These are phyloP conservation scores for Nemania serpens DNA, from an alignment of 2,329 filamentous ascomycete genomes.

Conservation along the genomic window DNA sequence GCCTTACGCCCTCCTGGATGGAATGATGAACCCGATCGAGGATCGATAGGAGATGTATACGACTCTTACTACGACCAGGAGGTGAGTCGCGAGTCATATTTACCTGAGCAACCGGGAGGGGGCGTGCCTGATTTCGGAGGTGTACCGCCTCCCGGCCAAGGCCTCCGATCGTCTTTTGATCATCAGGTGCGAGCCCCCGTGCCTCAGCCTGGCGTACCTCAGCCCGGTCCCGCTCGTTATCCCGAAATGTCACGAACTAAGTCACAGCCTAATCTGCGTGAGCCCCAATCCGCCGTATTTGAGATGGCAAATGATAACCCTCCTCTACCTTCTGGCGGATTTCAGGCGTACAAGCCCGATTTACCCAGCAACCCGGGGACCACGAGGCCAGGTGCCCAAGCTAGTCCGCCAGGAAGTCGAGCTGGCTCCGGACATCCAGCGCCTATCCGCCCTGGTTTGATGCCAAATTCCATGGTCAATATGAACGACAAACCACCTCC, in stretches of 20 bases:
- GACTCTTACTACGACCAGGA: constrained; percentile 57
- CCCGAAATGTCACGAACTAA: constrained; percentile 64
- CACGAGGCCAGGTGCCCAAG: constrained; percentile 37
- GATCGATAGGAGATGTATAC: constrained; percentile 57
- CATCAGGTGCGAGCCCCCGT: constrained; percentile 49
- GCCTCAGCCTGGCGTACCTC: constrained; percentile 42
- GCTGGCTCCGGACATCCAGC: constrained; percentile 60
- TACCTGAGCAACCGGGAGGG: constrained; percentile 35
- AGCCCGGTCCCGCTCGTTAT: constrained; percentile 55
- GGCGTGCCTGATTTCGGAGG: constrained; percentile 52
- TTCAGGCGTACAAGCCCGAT: constrained; percentile 40
- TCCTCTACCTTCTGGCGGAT: constrained; percentile 51
- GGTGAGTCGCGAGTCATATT: constrained; percentile 41
- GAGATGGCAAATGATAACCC: constrained; percentile 72
- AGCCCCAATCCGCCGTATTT: constrained; percentile 70
- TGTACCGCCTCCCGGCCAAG: constrained; percentile 37
- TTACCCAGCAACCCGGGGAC: constrained; percentile 34
- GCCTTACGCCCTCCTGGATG: constrained; percentile 44
- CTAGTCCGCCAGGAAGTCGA: constrained; percentile 38
- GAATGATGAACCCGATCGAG: constrained; percentile 42
- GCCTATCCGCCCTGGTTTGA: constrained; percentile 66
- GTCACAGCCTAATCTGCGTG: constrained; percentile 69
- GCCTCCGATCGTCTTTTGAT: constrained; percentile 51
- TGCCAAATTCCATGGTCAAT: constrained; percentile 56
- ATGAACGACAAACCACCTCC: constrained; percentile 63